These are phyloP conservation scores for Paracorniculantispora psalliotae DNA, from an alignment of 2,329 filamentous ascomycete species.

Conservation along the genomic window DNA sequence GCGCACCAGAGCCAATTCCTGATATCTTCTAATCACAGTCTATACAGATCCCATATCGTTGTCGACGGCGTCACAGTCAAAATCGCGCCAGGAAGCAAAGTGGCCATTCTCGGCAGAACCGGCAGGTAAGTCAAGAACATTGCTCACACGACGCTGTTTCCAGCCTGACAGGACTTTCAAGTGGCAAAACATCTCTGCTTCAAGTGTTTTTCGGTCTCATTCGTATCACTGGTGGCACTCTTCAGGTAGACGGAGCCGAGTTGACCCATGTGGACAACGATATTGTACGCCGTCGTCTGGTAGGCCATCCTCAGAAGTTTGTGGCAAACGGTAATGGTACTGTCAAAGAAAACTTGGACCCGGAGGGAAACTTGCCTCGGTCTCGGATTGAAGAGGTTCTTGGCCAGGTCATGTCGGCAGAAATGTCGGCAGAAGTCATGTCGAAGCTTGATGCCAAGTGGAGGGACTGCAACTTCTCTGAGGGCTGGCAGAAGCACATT, in stretches of 20 bases:
- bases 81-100: neutral
- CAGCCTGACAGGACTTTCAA: neutral
- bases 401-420: neutral
- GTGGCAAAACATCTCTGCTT: neutral
- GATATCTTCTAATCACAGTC: neutral
- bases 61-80: neutral
- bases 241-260: neutral
- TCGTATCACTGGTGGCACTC: neutral
- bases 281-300: neutral
- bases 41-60: neutral
- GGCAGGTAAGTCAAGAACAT: neutral
- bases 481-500: neutral
- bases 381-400: neutral
- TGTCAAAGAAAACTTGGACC: neutral
- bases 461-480: neutral
- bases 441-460: neutral
- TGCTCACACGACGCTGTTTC: neutral
- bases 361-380: neutral
- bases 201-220: neutral
- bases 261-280: neutral
- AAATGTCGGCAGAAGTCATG: neutral
- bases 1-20: no score
- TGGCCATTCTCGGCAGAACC: neutral
- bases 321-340: neutral
- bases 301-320: neutral